phyloP scores from a whole-genome alignment of 2,329 filamentous ascomycete genomes.

The Pleoardoris graminearum region DNA sequence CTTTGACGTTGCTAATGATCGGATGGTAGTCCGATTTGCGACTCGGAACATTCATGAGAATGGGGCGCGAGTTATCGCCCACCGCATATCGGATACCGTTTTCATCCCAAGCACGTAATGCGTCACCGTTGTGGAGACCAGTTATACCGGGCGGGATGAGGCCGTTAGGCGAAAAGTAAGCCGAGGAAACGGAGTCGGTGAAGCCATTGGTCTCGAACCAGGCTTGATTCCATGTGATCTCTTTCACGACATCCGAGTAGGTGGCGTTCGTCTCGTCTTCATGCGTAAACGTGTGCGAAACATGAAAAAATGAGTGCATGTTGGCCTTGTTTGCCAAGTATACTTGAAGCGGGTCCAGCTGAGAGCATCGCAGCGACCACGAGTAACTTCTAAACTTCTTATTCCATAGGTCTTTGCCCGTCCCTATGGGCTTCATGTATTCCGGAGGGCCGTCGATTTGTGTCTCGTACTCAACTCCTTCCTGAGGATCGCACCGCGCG shows the following conservation, averaged over 20 bases:
- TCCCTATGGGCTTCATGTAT: slow-evolving; percentile 48
- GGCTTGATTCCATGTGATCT: slow-evolving; percentile 62
- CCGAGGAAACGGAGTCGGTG: slow-evolving; percentile 42
- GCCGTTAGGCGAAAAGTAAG: slow-evolving; percentile 56
- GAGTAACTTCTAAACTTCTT: slow-evolving; percentile 46
- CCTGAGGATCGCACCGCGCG: slow-evolving; percentile 31
- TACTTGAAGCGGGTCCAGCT: slow-evolving; percentile 52
- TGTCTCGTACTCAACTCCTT: slow-evolving; percentile 38
- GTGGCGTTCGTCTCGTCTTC: slow-evolving; percentile 62
- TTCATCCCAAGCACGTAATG: slow-evolving; percentile 59
- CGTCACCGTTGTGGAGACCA: slow-evolving; percentile 64
- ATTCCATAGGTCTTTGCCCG: slow-evolving; percentile 41
- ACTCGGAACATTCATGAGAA: slow-evolving; percentile 50
- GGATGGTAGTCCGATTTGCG: slow-evolving; percentile 52
- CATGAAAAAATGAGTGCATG: slow-evolving; percentile 55
- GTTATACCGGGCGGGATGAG: slow-evolving; percentile 65
- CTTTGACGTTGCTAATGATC: slow-evolving; percentile 53
- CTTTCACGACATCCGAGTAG: slow-evolving; percentile 57
- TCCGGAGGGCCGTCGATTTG: slow-evolving; percentile 48
- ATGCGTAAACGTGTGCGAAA: slow-evolving; percentile 52
- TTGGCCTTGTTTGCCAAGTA: slow-evolving; percentile 57
- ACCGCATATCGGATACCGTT: slow-evolving; percentile 61
- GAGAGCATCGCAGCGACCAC: slow-evolving; percentile 53
- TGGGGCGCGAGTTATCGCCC: slow-evolving; percentile 62
- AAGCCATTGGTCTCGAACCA: slow-evolving; percentile 59